Evolutionary conservation across 768 basidiomycete species (phyloP), one percentile per base, ranked within the genome.

Genomic region (Neoboletus subvelutipes): DNA sequence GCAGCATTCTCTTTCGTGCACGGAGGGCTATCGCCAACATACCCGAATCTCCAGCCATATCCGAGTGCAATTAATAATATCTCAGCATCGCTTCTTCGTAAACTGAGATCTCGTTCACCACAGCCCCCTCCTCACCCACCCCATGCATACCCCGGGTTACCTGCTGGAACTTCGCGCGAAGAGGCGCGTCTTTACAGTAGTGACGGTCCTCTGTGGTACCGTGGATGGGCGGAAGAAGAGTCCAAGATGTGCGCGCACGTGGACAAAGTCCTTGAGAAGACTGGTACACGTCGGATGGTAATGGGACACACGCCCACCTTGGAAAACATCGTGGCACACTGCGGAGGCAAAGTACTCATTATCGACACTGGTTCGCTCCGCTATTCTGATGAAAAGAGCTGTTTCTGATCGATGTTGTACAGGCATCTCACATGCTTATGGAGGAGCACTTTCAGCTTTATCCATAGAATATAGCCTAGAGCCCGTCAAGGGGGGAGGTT

Each of bases 301-400:
- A 94, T 97, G 93, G 96, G 96, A 0, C 97, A 98, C 71, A 98
- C 97, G 1, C 96, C 97, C 1, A 81, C 95, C 69, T 93, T 97
- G 42, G 58, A 92, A 81, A 83, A 83, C 61, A 95, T 98, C 47
- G 85, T 90, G 4, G 83, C 90, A 6, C 78, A 94, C 55, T 99
- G 97, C 68, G 79, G 84, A 39, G 94, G 92, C n/a, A 94, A 90
- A 64, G 84, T 98, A 43, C 87, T 98, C 63, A 90, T 98, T 58
- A 98, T 99, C 50, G 96, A 99, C 68, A 98, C 96, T 0, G 94
- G 91, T 86, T 73, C 59, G 58, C 50, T 51, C 13, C 34, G 20
- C 10, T n/a, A 17, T 26, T 37, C 3, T 8, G 2, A 9, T 15
- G 17, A 20, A 52, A 36, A n/a, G 26, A 18, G 31, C 34, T 55